Evolutionary conservation across 441 rosid species (phyloP).

Genomic region (Hypseocharis bilobata): DNA sequence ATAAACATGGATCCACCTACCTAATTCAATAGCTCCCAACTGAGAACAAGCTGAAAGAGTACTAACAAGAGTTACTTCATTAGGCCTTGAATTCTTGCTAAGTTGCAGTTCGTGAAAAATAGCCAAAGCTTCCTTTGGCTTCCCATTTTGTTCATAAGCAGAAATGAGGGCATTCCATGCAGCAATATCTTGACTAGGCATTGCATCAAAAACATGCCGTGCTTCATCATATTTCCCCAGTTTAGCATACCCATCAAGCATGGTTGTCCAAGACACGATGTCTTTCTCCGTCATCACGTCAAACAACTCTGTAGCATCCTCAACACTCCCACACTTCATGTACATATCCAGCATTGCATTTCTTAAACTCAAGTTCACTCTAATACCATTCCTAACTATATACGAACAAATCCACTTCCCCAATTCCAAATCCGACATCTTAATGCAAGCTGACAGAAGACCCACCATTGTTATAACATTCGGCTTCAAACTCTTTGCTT

Average conservation of each 20-base stretch:
- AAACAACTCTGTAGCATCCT: constrained; percentile 45
- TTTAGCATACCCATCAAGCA: constrained; percentile 63
- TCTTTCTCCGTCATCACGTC: constrained; percentile 48
- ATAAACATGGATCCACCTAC: constrained; percentile 43
- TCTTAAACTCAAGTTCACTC: constrained; percentile 40
- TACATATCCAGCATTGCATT: constrained; percentile 65
- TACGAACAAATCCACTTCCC: constrained; percentile 44
- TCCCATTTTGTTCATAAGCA: constrained; percentile 58
- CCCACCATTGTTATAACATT: constrained; percentile 54
- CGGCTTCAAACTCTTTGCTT: constrained; percentile 37
- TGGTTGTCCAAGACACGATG: constrained; percentile 52
- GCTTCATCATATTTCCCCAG: constrained; percentile 42
- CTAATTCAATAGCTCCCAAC: constrained; percentile 50
- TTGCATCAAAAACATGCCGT: constrained; percentile 35
- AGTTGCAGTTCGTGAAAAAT: constrained; percentile 47
- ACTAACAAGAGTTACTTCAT: constrained; percentile 56
- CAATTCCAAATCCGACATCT: constrained; percentile 38
- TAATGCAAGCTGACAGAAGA: constrained; percentile 49
- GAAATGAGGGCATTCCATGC: constrained; percentile 64
- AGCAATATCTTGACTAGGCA: constrained; percentile 46
- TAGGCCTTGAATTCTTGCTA: constrained; percentile 34
- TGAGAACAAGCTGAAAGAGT: constrained; percentile 57
- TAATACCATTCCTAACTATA: constrained; percentile 33
- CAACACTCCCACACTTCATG: constrained; percentile 56
- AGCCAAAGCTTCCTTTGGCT: constrained; percentile 52